These are phyloP conservation scores for Coemansia javaensis DNA, from an alignment of 192 early-diverging fungal genomes.

Conservation along the genomic window DNA sequence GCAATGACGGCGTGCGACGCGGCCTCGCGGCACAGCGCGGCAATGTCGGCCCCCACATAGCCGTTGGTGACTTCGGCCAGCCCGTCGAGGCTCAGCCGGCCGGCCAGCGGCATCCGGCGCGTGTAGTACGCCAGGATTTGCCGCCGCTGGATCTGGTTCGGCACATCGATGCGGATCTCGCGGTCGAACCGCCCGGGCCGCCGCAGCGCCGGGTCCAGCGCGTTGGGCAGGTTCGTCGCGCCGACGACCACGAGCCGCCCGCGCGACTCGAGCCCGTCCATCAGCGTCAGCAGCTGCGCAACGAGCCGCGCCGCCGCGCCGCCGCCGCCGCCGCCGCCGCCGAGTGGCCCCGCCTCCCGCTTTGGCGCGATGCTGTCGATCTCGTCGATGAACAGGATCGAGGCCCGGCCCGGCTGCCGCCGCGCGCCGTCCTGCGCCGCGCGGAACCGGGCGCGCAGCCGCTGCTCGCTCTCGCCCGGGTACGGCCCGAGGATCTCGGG, in stretches of 20 bases:
- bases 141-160: slow-evolving; percentile 56
- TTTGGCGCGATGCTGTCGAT: slow-evolving; percentile 58
- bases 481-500: slow-evolving; percentile 79
- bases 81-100: slow-evolving; percentile 50
- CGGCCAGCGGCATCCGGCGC: slow-evolving; percentile 51
- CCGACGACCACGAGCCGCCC: slow-evolving; percentile 97
- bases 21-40: slow-evolving; percentile 78
- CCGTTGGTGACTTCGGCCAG: slow-evolving; percentile 74
- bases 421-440: slow-evolving; percentile 55
- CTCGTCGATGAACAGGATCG: slow-evolving; percentile 96
- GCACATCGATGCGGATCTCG: slow-evolving; percentile 94
- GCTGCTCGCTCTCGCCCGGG: slow-evolving; percentile 83
- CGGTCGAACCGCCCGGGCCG: slow-evolving; percentile 94
- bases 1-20: slow-evolving; percentile 38
- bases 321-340: no score
- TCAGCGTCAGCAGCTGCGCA: slow-evolving; percentile 97
- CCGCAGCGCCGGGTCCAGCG: slow-evolving; percentile 90
- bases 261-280: slow-evolving; percentile 97
- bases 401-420: slow-evolving; percentile 27
- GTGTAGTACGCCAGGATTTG: slow-evolving; percentile 62
- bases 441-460: slow-evolving; percentile 64
- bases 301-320: slow-evolving; percentile 88
- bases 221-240: slow-evolving; percentile 97
- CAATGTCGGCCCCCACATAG: slow-evolving; percentile 92
- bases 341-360: slow-evolving; percentile 8